Evolutionary conservation across 2,329 filamentous ascomycete genomes (phyloP), one percentile per base, ranked within the genome.

Genomic region (Mollisiaceae sp.): DNA sequence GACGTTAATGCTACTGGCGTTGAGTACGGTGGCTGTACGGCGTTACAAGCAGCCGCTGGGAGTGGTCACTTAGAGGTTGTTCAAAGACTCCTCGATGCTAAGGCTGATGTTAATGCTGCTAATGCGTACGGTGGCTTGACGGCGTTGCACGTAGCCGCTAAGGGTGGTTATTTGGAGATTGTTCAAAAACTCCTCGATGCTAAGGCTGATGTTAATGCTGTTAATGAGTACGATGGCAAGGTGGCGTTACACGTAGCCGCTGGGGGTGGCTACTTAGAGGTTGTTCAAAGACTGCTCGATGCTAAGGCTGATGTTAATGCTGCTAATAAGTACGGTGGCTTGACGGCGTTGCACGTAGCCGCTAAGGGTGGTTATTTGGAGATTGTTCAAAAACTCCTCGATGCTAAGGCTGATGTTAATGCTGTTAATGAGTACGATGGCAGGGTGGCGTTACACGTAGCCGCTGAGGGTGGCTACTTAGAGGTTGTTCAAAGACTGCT

Each of bases 221-320:
- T 65, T 2, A 67, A 67, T 56, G n/a, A 41, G 9, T 70, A 71
- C 64, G 66, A 63, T 43, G 79, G 67, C 64, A 76, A 70, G 69
- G 83, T 66, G 72, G 79, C 72, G 67, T 78, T 77, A 71, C 82
- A 71, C 75, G 75, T 70, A 64, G 79, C 79, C 5, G 74, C 75
- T 0, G 73, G 75, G 22, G 72, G 68, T 1, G 78, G 78, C 0
- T 67, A 75, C 60, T 4, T 65, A 4, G 65, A 70, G 1, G 60
- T 77, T 0, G 74, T 77, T 9, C 56, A 68, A 11, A 67, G 71
- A 57, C 73, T 81, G 15, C 67, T 80, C 36, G 73, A 74, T 0
- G 67, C 65, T 0, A 79, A 79, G 11, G 79, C 78, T 14, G 67
- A 79, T 36, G 60, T 68, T 1, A 68, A 68, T 61, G 50, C 50